phyloP scores from a whole-genome alignment of 176 grass and related monocot genomes.

The Aegilops sharonensis region DNA sequence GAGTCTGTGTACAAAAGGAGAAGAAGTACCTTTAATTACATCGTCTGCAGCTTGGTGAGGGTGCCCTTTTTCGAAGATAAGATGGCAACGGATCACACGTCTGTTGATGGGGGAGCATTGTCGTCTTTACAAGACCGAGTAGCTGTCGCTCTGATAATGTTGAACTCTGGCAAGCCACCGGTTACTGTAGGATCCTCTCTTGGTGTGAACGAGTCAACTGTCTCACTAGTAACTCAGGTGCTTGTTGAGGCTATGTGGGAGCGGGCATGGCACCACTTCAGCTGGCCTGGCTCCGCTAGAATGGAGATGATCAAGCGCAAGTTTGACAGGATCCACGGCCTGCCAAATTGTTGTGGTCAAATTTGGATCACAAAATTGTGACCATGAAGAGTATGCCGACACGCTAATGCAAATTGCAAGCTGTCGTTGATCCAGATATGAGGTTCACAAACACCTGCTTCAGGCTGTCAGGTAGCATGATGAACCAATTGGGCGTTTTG shows the following conservation, averaged over 20 bases:
- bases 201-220: constrained; percentile 52
- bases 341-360: constrained; percentile 60
- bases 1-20: neutral
- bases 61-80: neutral
- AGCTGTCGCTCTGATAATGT: constrained; percentile 35
- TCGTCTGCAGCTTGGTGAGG: neutral
- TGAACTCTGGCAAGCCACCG: constrained; percentile 56
- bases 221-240: constrained; percentile 51
- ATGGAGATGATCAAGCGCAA: constrained; percentile 43
- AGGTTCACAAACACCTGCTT: neutral
- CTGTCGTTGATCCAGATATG: constrained; percentile 25
- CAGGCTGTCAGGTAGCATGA: too few relatives aligned
- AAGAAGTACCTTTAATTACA: neutral
- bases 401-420: constrained; percentile 62
- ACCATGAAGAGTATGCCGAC: neutral
- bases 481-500: too few relatives aligned
- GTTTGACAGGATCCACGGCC: constrained; percentile 46
- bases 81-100: neutral
- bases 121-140: constrained; percentile 47
- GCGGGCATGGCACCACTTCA: constrained; percentile 37
- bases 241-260: constrained; percentile 58
- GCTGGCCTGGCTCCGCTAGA: constrained; percentile 38
- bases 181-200: constrained; percentile 38
- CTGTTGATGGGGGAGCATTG: neutral
- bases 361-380: neutral